A percentile compares a stretch with the other conserved stretches of the same genome.
These are phyloP conservation scores for Clavispora santaluciae DNA, from an alignment of 805 yeast genomes.

Conservation along the genomic window DNA sequence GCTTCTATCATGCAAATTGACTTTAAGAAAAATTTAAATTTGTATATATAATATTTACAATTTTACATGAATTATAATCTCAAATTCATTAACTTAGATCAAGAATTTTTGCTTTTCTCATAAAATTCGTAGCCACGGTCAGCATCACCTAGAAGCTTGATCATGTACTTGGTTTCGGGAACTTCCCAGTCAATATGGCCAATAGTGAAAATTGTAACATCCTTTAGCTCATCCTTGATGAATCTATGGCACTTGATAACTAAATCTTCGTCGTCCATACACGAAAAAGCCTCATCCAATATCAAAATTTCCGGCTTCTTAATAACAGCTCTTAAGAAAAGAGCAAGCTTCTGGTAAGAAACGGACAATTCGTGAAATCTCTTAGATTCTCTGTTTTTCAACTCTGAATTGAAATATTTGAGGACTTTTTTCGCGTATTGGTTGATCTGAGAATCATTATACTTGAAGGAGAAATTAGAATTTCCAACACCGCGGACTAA, in stretches of 20 bases:
- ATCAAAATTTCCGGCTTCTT: conserved; percentile 75
- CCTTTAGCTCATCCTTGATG: conserved; percentile 16
- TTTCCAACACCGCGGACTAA: conserved; percentile 55
- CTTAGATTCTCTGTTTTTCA: conserved; percentile 33
- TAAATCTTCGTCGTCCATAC: conserved; percentile 57
- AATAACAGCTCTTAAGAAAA: conserved; percentile 72
- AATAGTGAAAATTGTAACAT: conserved; percentile 68
- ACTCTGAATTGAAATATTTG: conserved; percentile 17
- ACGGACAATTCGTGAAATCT: conserved; percentile 53
- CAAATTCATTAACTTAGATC: no score
- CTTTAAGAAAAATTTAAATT: no score
- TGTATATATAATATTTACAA: no score
- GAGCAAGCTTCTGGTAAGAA: conserved; percentile 71
- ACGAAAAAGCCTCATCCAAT: conserved; percentile 89
- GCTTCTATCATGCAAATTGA: no score
- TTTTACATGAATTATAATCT: no score
- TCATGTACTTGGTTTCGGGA: conserved; percentile 55
- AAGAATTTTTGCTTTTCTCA: no score
- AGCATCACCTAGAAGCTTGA: conserved; percentile 29
- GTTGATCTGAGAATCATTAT: conserved; percentile 25
- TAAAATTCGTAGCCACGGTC: neutral
- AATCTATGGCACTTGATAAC: conserved; percentile 31
- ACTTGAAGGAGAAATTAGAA: conserved; percentile 40
- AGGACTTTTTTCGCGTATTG: conserved; percentile 18
- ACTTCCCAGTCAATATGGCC: conserved; percentile 84